Conservation (phyloP, 129 eudicot species). For the Chrysanthemum seticuspe region DNA sequence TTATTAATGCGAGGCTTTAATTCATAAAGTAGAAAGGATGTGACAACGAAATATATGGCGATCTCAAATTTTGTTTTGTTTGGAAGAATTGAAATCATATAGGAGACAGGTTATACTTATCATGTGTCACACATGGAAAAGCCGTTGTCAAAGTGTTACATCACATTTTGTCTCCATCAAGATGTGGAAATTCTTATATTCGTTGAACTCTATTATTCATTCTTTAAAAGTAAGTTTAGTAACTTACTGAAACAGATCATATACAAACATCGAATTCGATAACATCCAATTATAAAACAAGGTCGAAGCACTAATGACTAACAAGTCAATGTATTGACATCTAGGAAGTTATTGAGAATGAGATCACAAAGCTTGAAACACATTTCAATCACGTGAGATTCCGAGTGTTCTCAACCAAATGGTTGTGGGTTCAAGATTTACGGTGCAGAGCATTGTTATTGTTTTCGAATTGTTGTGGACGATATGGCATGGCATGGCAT, state of each 20-base stretch:
- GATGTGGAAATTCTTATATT: conserved; percentile 11
- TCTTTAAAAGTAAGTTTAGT: not conserved
- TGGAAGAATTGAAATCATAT: conserved; percentile 8
- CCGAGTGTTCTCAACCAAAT: too few species aligned
- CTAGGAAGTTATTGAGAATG: not conserved
- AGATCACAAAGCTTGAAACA: not conserved
- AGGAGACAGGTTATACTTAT: not conserved
- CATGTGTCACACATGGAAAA: not conserved
- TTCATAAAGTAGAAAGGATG: conserved; percentile 23
- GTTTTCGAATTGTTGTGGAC: too few species aligned
- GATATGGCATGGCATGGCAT: too few species aligned
- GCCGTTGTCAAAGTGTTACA: conserved; percentile 18
- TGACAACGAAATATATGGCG: conserved; percentile 17
- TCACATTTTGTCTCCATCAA: conserved; percentile 10
- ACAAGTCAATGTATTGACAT: not conserved
- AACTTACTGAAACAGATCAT: not conserved
- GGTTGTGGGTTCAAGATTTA: too few species aligned
- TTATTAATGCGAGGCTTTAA: not conserved
- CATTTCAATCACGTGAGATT: not conserved
- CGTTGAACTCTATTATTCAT: not conserved
- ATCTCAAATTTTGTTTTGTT: conserved; percentile 17
- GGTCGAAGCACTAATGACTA: not conserved
- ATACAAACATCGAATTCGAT: not conserved
- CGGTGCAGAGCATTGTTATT: too few species aligned
- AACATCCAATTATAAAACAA: too few species aligned